Base-by-base conservation (phyloP, 2,329 filamentous ascomycete species). In the Pseudogymnoascus sp. region DNA sequence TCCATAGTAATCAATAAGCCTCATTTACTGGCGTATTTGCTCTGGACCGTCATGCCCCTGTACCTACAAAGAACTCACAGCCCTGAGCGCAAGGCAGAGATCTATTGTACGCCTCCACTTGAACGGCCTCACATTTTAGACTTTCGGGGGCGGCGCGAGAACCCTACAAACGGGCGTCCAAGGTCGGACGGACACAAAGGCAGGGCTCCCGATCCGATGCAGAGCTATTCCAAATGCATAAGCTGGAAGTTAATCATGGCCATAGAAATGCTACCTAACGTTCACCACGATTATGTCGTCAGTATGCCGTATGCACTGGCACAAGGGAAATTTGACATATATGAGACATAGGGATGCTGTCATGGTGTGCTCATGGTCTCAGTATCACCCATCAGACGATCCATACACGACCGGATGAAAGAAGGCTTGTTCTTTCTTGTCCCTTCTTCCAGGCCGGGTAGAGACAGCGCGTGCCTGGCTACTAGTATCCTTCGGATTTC, bases 111-210 rank as follows among this genome's bases (percentile, higher is more conserved):
- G 8, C 47, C 47, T 12, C 8, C 12, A 12, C 18, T 56, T 31
- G 47, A 56, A 56, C 8, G 16, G 47, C 25, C n/a, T 18, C n/a
- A 18, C 25, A 4, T 56, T 56, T 56, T 56, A 56, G n/a, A 56
- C 47, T 56, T 56, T 56, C 47, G 47, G 47, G 47, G 47, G 47
- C 47, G 47, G 47, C 47, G 28, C 47, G 47, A 56, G 47, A 53
- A 56, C 47, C 47, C 47, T 56, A 56, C 47, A 56, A 56, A 56
- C 47, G 47, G 47, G 47, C 47, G 47, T 33, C 7, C n/a, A 56
- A 56, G n/a, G 47, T 33, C 25, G 47, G 47, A 56, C 47, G 25
- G 28, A 6, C 28, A 56, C 25, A 56, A 56, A 56, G 28, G 47
- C 47, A 56, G 47, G 47, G 47, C 47, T 33, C 47, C 47, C 47